Conservation (phyloP, 164 flowering plant genomes). For the Aristolochia fimbriata region DNA sequence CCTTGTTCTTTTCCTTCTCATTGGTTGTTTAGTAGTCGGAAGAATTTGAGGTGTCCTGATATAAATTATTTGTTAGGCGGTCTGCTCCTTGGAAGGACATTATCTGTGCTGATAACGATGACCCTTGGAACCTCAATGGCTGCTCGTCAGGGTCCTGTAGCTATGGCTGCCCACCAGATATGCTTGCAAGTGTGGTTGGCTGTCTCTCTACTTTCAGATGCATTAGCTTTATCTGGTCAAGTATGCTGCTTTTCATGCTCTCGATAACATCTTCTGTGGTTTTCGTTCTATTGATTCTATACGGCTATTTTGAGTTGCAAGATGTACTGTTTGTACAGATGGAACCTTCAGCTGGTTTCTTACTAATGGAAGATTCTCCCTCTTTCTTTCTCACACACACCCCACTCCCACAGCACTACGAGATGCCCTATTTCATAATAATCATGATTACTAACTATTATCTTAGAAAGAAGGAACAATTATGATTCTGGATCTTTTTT, state of each 20-base stretch:
- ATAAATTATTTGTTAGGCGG: constrained; percentile 43
- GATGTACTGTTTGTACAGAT: too few species aligned
- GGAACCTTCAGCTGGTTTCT: too few species aligned
- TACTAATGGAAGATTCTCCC: too few species aligned
- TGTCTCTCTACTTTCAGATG: constrained; percentile 89
- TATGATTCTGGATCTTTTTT: too few species aligned
- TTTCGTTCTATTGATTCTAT: neutral
- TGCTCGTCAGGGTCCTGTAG: constrained; percentile 87
- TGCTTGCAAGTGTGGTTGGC: constrained; percentile 97
- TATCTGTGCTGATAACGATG: constrained; percentile 69
- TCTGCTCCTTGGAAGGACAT: constrained; percentile 87
- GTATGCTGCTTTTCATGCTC: constrained; percentile 19
- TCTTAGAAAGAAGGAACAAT: too few species aligned
- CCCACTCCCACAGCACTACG: too few species aligned
- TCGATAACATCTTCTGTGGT: neutral
- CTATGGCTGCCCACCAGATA: constrained; percentile 99
- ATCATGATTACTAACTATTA: too few species aligned
- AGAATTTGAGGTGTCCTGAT: neutral
- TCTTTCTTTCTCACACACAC: too few species aligned
- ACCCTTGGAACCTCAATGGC: constrained; percentile 94
- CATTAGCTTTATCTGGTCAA: constrained; percentile 87
- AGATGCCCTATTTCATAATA: too few species aligned
- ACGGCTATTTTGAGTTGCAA: too few species aligned
- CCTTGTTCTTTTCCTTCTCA: neutral
- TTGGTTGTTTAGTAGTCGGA: neutral